A percentile compares a stretch with the other conserved stretches of the same genome.
Conservation (phyloP, 768 basidiomycete genomes). For the Panellus pusillus region DNA sequence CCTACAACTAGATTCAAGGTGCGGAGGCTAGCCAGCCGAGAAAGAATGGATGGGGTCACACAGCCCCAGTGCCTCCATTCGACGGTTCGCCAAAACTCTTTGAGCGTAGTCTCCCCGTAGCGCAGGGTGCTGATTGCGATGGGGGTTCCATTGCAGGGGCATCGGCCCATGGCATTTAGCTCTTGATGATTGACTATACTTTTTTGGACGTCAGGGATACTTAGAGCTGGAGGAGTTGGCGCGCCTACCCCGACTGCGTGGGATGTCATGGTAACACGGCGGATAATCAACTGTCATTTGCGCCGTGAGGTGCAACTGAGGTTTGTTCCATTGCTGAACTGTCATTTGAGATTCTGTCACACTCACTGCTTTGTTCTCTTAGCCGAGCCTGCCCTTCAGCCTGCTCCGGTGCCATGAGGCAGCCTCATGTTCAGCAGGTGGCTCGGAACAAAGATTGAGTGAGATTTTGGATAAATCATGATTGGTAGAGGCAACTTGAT, state of each 20-base stretch:
- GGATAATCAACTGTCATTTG: too few species aligned
- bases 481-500: too few species aligned
- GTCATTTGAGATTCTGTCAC: too few species aligned
- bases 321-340: too few species aligned
- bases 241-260: constrained; percentile 8
- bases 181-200: constrained; percentile 74
- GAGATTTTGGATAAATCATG: too few species aligned
- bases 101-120: constrained; percentile 54
- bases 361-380: too few species aligned
- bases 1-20: constrained; percentile 47
- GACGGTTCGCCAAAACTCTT: constrained; percentile 59
- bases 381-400: too few species aligned
- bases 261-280: constrained; percentile 27
- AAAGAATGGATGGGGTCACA: constrained; percentile 59
- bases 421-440: too few species aligned
- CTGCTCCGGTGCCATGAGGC: too few species aligned
- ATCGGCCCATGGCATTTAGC: constrained; percentile 67
- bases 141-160: constrained; percentile 56
- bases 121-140: constrained; percentile 60
- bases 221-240: not conserved
- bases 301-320: too few species aligned
- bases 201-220: not conserved
- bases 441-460: too few species aligned
- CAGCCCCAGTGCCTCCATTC: constrained; percentile 85
- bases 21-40: constrained; percentile 40